Evolutionary conservation across 2,329 filamentous ascomycete species (phyloP), one percentile per base, ranked within the genome.

Genomic region (Neofusicoccum ribis): DNA sequence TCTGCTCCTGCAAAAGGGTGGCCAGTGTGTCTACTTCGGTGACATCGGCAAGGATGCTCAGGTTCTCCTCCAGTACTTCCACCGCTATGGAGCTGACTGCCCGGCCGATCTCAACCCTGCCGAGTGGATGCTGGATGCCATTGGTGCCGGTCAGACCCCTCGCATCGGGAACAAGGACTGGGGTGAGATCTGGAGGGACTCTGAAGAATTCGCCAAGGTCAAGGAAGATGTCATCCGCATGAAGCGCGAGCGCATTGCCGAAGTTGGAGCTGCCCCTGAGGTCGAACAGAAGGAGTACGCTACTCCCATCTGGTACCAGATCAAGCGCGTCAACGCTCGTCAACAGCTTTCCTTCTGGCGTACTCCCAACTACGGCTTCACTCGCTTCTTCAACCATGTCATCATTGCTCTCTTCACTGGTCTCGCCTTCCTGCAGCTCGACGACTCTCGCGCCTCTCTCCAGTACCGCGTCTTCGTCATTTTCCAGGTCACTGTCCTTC

Each of bases 381-480:
- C 92, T 0, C 87, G 92, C 17, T 81, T 96, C 17, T 96, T 94
- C 82, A 93, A 91, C 73, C 92, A 96, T 75, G 81, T 94, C 66
- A 86, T 88, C 67, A 91, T 96, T 69, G 89, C 91, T 1, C 73
- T 96, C 14, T 80, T 96, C 64, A 92, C 90, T 0, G 93, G 93
- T 70, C 83, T 96, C 12, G 89, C 89, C 39, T 97, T 90, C 76
- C 82, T 96, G 54, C 86, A 92, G 67, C 86, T 96, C 8, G 88
- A 94, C 73, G 79, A 93, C 72, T 92, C 90, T 2, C 86, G 90
- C 9, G 81, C 89, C 1, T 91, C 89, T 1, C 84, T 97, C 4
- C 93, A 97, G 77, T 91, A 95, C 81, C 89, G 89, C 67, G 86
- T 97, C 68, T 97, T 97, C 77, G 87, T 94, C 77, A 91, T 95